Percentiles rank a stretch among this genome's conserved stretches.
These are phyloP conservation scores for Glycine soja DNA, from an alignment of 306 rosid genomes.

Conservation along the genomic window DNA sequence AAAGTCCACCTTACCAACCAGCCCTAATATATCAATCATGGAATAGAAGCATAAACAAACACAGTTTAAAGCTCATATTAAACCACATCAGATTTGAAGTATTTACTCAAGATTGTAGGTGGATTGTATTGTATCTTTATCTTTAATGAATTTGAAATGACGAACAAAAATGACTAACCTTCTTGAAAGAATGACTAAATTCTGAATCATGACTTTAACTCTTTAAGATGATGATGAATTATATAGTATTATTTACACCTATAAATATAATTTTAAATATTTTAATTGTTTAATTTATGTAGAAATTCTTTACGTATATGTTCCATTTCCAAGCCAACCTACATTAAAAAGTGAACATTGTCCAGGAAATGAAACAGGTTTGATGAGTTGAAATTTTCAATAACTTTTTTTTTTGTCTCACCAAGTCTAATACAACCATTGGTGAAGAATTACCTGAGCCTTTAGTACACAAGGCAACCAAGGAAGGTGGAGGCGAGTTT, in stretches of 20 bases:
- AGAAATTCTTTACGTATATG: neutral
- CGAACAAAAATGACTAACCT: neutral
- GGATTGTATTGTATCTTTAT: neutral
- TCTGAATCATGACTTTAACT: neutral
- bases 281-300: slow-evolving; percentile 6
- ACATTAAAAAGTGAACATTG: neutral
- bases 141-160: slow-evolving; percentile 19
- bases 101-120: neutral
- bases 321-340: slow-evolving; percentile 15
- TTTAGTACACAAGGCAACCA: too few relatives aligned
- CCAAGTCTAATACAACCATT: too few relatives aligned
- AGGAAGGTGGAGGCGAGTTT: too few relatives aligned
- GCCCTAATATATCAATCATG: slow-evolving; percentile 49
- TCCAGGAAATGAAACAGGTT: slow-evolving; percentile 6
- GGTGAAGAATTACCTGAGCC: too few relatives aligned
- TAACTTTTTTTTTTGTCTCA: neutral
- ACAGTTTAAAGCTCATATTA: neutral
- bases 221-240: neutral
- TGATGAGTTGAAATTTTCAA: neutral
- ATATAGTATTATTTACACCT: slow-evolving; percentile 9
- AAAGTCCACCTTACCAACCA: slow-evolving; percentile 87
- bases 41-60: slow-evolving; percentile 32
- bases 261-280: neutral
- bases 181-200: slow-evolving; percentile 1
- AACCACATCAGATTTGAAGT: slow-evolving; percentile 6